Evolutionary conservation across 805 yeast genomes (phyloP), one percentile per base, ranked within the genome.

Genomic region (Kazachstania psychrophila): DNA sequence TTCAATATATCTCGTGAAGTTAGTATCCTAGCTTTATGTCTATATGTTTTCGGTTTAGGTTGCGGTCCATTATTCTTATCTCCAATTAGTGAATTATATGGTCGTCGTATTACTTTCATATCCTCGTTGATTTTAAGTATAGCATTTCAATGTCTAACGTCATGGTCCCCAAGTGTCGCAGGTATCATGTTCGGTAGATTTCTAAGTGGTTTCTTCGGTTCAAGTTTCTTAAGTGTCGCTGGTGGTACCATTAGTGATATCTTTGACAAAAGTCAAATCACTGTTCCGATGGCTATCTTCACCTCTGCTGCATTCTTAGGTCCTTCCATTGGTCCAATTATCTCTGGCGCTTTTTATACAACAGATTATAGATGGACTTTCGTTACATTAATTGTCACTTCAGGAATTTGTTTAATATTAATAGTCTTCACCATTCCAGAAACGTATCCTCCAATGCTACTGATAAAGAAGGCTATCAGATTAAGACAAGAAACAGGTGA

Each of bases 231-330:
- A 45, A 74, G 79, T 42, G 79, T 81, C 23, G 85, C 86, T 8
- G 87, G 88, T 24, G 94, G 92, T 15, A 69, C 82, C 1, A 63
- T 83, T 31, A 76, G 85, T 9, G 94, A 83, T 56, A 65, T 82
- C 39, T 83, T 76, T 64, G 63, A 63, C 14, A 75, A 75, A 40
- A 58, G 66, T 37, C 70, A 75, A 28, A 73, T 86, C 37, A 83
- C 84, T 23, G 59, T 69, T 8, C 87, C 92, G 2, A 70, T 83
- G 73, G 73, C 84, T 3, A 58, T 78, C 4, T 81, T 72, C 48
- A 68, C 83, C 0, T 61, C 79, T 13, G 68, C 77, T 3, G 84
- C 85, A 2, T 71, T 78, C 38, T 51, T 75, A 29, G 92, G 89
- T 0, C 89, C 92, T 2, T 69, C 79, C 1, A 48, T 78, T 16